Evolutionary conservation across 225 moss, liverwort and hornwort species (phyloP), one percentile per base, ranked within the genome.

Genomic region (Asterella californica): DNA sequence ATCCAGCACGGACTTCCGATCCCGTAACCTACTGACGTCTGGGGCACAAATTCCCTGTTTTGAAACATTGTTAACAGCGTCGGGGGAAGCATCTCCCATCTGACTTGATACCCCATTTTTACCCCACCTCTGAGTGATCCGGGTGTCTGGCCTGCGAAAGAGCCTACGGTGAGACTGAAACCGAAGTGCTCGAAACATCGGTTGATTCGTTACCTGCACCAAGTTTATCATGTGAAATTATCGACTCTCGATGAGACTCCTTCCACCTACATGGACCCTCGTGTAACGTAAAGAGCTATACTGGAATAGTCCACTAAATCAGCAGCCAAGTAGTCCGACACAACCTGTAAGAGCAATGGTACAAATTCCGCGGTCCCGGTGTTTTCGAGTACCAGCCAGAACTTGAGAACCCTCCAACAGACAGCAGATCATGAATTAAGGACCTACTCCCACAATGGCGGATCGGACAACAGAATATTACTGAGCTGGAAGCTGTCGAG

Each of bases 101-200:
- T 76, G 81, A 63, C 45, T 57, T 3, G 38, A 46, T 1, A 48
- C 14, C 42, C 72, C 87, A 84, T 79, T 77, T 33, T 36, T 82
- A 15, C 12, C 50, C 75, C 54, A 76, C 75, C 75, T 83, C 54
- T 69, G 42, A 66, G 19, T 32, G 18, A 48, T 47, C 27, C 78
- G 65, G 11, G 27, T 53, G 19, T 78, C 88, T 34, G 84, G 76
- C 78, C 90, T 88, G 79, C 89, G 88, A 18, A 93, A 68, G 48
- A 94, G 83, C 69, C 93, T 88, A 62, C 92, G 90, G 78, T 90
- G 91, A 76, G 87, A 85, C 85, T 93, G 97, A 25, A 91, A 83
- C 80, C 90, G 90, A 25, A 91, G 71, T 69, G 82, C 83, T 79
- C 93, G 90, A 71, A 93, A 90, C 97, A 97, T 97, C 83, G 87